Conservation (phyloP, 768 basidiomycete species). For the Dioszegia aurantiaca region DNA sequence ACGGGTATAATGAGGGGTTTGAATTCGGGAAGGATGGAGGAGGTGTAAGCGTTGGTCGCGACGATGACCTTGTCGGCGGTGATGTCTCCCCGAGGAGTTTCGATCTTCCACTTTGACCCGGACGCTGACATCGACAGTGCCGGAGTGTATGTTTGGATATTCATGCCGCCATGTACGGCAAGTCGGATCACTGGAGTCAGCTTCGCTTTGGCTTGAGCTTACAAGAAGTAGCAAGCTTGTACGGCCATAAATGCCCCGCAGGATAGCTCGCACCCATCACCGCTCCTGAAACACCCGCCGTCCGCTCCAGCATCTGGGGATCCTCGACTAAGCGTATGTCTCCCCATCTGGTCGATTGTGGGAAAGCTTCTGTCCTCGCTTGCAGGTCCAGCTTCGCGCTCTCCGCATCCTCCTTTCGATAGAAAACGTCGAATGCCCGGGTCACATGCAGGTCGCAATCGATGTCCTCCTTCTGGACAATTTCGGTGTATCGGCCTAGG, state of each 20-base stretch:
- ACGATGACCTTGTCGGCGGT: conserved; percentile 67
- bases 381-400: conserved; percentile 19
- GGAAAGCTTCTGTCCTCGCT: conserved; percentile 18
- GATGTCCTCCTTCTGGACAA: conserved; percentile 39
- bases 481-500: conserved; percentile 26
- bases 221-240: conserved; percentile 33
- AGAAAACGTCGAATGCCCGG: conserved; percentile 31
- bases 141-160: conserved; percentile 33
- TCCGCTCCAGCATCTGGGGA: conserved; percentile 16
- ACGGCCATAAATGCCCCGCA: conserved; percentile 36
- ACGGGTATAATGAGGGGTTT: conserved; percentile 34
- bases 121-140: conserved; percentile 7
- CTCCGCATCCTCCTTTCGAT: conserved; percentile 19
- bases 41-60: conserved; percentile 80
- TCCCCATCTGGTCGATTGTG: conserved; percentile 1
- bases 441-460: conserved; percentile 42
- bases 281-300: conserved; percentile 23
- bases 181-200: conserved; percentile 20
- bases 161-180: conserved; percentile 22
- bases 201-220: conserved; percentile 12
- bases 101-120: conserved; percentile 57
- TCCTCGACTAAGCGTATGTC: conserved; percentile 25
- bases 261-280: conserved; percentile 30
- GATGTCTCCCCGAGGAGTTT: conserved; percentile 66
- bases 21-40: conserved; percentile 70